phyloP scores from a whole-genome alignment of 768 basidiomycete species.

The Amanita subjunquillea region DNA sequence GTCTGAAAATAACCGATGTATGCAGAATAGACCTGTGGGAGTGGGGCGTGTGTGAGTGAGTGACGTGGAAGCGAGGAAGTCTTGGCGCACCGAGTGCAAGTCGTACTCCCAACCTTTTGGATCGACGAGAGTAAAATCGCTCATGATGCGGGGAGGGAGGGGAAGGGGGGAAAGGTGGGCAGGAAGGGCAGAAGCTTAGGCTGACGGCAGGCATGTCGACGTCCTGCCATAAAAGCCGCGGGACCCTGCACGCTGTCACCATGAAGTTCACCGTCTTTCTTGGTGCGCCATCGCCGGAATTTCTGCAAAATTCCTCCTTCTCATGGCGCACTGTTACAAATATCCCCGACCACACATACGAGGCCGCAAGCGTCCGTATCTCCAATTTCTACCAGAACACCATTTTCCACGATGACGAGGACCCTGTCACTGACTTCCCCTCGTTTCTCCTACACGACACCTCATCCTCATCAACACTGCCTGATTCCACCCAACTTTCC shows the following conservation, averaged over 20 bases:
- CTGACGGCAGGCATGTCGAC: too few species aligned
- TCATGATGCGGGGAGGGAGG: conserved; percentile 23
- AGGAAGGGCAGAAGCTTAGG: background rate
- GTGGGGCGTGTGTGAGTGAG: too few species aligned
- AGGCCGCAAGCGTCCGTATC: conserved; percentile 59
- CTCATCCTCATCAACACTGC: background rate
- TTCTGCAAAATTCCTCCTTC: conserved; percentile 19
- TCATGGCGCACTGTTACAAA: conserved; percentile 12
- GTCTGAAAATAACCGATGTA: conserved; percentile 75
- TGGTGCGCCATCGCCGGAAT: conserved; percentile 32
- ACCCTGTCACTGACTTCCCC: conserved; percentile 1
- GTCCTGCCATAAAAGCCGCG: too few species aligned
- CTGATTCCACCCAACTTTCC: conserved; percentile 5
- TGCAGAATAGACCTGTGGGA: conserved; percentile 49
- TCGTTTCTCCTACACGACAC: conserved; percentile 17
- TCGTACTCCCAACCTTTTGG: conserved; percentile 75
- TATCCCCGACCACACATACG: conserved; percentile 31
- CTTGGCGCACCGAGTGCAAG: conserved; percentile 56
- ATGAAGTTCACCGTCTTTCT: conserved; percentile 39
- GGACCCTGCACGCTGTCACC: background rate
- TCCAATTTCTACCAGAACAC: conserved; percentile 63
- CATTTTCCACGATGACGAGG: conserved; percentile 44
- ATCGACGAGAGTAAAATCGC: conserved; percentile 66
- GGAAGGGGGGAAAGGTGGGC: background rate
- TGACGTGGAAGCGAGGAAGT: background rate